phyloP scores from a whole-genome alignment of 257 asterid genomes.

The Ehretia macrophylla region DNA sequence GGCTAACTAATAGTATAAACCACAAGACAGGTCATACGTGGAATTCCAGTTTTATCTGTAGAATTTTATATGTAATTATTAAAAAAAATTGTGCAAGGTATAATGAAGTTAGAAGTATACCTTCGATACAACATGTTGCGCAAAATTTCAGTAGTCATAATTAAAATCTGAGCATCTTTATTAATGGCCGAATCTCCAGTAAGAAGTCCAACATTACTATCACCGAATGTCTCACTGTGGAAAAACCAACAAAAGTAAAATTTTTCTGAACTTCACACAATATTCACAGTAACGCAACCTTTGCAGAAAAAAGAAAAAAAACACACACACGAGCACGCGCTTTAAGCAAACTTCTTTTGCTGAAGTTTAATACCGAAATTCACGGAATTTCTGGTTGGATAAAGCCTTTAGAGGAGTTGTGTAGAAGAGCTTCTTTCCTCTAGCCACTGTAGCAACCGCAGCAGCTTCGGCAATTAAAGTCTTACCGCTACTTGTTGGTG shows the following conservation, averaged over 20 bases:
- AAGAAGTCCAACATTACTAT: slow-evolving; percentile 88
- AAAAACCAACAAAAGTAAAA: slow-evolving; percentile 16
- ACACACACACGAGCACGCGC: too few relatives aligned
- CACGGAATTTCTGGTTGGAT: slow-evolving; percentile 97
- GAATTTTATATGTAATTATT: too few relatives aligned
- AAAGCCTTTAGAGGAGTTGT: slow-evolving; percentile 96
- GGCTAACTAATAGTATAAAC: too few relatives aligned
- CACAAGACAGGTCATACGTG: too few relatives aligned
- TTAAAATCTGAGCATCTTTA: slow-evolving; percentile 89
- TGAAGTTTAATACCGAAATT: slow-evolving; percentile 61
- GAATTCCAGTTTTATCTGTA: too few relatives aligned
- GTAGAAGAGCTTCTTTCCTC: slow-evolving; percentile 85
- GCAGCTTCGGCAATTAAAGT: slow-evolving; percentile 99
- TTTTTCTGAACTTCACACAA: neutral
- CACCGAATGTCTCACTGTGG: slow-evolving; percentile 87
- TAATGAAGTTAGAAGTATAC: slow-evolving; percentile 29
- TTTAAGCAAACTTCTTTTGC: neutral
- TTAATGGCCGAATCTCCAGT: slow-evolving; percentile 97
- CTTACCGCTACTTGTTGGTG: slow-evolving; percentile 99
- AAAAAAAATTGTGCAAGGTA: slow-evolving; percentile 3
- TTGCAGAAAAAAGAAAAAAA: neutral
- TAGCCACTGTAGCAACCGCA: slow-evolving; percentile 85
- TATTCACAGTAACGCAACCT: neutral
- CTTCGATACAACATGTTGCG: slow-evolving; percentile 94
- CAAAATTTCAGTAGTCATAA: slow-evolving; percentile 97